Conservation (phyloP, 148 eudicot genomes). For the Arbutus unedo region DNA sequence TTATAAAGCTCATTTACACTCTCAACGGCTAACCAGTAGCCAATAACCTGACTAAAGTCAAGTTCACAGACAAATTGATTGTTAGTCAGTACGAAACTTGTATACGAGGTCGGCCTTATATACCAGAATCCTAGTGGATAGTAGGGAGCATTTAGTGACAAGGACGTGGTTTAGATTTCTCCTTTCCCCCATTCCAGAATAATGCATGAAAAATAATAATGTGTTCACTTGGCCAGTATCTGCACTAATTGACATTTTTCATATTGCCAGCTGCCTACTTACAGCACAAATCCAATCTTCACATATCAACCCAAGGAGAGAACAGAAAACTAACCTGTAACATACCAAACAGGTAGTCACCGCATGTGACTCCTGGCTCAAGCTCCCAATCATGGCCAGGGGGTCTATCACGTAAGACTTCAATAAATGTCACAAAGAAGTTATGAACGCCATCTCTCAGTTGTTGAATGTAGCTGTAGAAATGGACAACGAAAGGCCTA, state of each 20-base stretch:
- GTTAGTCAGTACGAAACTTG: neutral
- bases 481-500: constrained; percentile 4
- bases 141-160: neutral
- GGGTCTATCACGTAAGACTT: constrained; percentile 95
- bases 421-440: constrained; percentile 95
- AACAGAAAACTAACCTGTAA: constrained; percentile 57
- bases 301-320: neutral
- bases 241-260: neutral
- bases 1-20: constrained; percentile 1
- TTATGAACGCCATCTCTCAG: constrained; percentile 97
- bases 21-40: neutral
- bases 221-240: neutral
- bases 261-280: neutral
- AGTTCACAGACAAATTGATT: neutral
- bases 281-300: neutral
- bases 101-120: neutral
- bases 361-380: constrained; percentile 99
- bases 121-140: neutral
- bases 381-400: constrained; percentile 99
- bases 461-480: constrained; percentile 92
- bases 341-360: constrained; percentile 99
- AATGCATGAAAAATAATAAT: neutral
- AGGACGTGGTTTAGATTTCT: neutral
- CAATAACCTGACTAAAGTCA: neutral
- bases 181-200: neutral